Conservation (phyloP, 331 rosid genomes). For the Cydonia oblonga region DNA sequence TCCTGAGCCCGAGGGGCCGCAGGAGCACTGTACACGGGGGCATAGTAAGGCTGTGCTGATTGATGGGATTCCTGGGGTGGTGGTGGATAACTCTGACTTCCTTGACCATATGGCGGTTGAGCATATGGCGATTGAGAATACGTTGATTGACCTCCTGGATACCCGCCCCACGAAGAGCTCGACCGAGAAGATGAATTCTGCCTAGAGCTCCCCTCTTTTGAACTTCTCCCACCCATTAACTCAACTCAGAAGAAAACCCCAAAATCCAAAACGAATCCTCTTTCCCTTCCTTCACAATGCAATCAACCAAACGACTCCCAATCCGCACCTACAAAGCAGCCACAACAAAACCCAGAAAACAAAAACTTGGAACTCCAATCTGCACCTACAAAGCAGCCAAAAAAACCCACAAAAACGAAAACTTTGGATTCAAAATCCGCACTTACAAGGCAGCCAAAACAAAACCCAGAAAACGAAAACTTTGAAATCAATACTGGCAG, state of each 20-base stretch:
- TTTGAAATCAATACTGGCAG: not conserved
- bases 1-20: not conserved
- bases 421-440: no score
- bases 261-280: not conserved
- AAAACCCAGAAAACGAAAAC: not conserved
- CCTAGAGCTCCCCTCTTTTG: slow-evolving; percentile 43
- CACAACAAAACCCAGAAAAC: not conserved
- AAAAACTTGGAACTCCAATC: not conserved
- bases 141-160: slow-evolving; percentile 9
- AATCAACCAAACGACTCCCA: slow-evolving; percentile 6
- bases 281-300: slow-evolving; percentile 7
- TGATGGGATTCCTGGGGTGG: slow-evolving; percentile 20
- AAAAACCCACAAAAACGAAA: no score
- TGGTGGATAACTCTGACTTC: slow-evolving; percentile 11
- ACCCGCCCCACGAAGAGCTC: slow-evolving; percentile 31
- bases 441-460: no score
- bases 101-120: slow-evolving; percentile 13
- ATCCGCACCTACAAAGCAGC: not conserved
- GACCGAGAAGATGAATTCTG: slow-evolving; percentile 36
- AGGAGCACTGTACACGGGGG: slow-evolving; percentile 14
- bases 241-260: not conserved
- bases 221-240: slow-evolving; percentile 71
- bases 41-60: slow-evolving; percentile 1
- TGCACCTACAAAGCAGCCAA: no score
- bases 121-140: not conserved